Conservation (phyloP, 495 filamentous ascomycete genomes). For the Daldinia bambusicola region DNA sequence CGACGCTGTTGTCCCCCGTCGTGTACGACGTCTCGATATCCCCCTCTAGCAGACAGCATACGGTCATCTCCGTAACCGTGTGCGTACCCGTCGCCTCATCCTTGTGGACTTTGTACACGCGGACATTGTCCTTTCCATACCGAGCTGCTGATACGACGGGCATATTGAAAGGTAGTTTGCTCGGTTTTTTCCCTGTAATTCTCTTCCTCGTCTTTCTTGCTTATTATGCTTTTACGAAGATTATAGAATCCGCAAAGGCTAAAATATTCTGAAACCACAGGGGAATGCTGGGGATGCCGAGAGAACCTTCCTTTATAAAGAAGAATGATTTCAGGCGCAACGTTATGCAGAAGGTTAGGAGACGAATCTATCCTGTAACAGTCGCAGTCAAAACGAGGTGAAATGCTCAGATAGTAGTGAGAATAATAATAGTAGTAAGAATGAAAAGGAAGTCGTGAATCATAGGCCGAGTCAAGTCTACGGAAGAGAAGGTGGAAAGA, state of each 20-base stretch:
- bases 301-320: conserved; percentile 25
- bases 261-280: conserved; percentile 10
- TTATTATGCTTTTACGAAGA: conserved; percentile 5
- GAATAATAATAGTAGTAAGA: conserved; percentile 5
- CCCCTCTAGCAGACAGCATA: conserved; percentile 88
- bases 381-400: conserved; percentile 29
- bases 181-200: background rate
- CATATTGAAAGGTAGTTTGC: conserved; percentile 52
- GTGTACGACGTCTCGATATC: conserved; percentile 95
- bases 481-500: conserved; percentile 2
- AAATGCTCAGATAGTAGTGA: conserved; percentile 12
- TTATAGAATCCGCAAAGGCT: conserved; percentile 15
- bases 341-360: conserved; percentile 32
- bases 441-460: conserved; percentile 16
- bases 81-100: conserved; percentile 80
- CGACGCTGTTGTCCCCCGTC: conserved; percentile 89
- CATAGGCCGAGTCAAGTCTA: conserved; percentile 29
- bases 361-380: conserved; percentile 35
- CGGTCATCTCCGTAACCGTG: conserved; percentile 93
- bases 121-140: conserved; percentile 98
- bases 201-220: conserved; percentile 11
- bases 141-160: conserved; percentile 75
- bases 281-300: conserved; percentile 12
- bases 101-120: conserved; percentile 90
- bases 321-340: conserved; percentile 22